These are phyloP conservation scores for Kazachstania africana DNA, from an alignment of 805 yeast genomes.

Conservation along the genomic window DNA sequence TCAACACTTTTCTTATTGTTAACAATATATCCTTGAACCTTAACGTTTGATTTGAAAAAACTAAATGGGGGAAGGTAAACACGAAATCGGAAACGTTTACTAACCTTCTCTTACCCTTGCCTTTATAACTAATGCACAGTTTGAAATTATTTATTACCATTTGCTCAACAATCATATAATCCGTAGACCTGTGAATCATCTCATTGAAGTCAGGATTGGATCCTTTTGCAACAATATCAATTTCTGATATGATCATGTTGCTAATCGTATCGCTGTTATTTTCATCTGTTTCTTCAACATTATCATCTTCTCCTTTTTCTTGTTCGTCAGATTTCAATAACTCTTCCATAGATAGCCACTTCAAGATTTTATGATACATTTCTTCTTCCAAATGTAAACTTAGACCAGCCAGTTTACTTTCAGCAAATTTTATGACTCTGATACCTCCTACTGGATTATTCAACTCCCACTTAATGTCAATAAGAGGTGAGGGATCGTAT, in stretches of 20 bases:
- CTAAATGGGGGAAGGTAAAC: constrained; percentile 50
- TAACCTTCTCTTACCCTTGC: constrained; percentile 55
- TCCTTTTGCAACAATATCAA: constrained; percentile 7
- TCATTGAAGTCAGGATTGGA: constrained; percentile 33
- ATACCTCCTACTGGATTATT: constrained; percentile 85
- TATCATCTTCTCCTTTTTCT: background rate
- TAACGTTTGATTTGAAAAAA: constrained; percentile 55
- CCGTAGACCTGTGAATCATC: constrained; percentile 69
- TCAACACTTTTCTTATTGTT: constrained; percentile 50
- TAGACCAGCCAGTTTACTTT: constrained; percentile 51
- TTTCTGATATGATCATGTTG: constrained; percentile 5
- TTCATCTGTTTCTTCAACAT: background rate
- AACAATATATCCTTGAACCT: constrained; percentile 55
- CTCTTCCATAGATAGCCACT: constrained; percentile 36
- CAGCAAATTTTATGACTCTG: constrained; percentile 57
- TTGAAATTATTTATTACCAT: constrained; percentile 39
- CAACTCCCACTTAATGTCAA: constrained; percentile 61
- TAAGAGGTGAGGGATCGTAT: constrained; percentile 29
- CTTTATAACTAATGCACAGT: constrained; percentile 66
- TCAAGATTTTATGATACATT: constrained; percentile 49
- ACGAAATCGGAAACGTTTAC: constrained; percentile 68
- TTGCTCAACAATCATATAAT: constrained; percentile 54
- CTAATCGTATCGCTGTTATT: constrained; percentile 1
- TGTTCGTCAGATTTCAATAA: background rate
- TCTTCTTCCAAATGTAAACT: constrained; percentile 61